Evolutionary conservation across 805 yeast species (phyloP), one percentile per base, ranked within the genome.

Genomic region (Candida glaebosa): DNA sequence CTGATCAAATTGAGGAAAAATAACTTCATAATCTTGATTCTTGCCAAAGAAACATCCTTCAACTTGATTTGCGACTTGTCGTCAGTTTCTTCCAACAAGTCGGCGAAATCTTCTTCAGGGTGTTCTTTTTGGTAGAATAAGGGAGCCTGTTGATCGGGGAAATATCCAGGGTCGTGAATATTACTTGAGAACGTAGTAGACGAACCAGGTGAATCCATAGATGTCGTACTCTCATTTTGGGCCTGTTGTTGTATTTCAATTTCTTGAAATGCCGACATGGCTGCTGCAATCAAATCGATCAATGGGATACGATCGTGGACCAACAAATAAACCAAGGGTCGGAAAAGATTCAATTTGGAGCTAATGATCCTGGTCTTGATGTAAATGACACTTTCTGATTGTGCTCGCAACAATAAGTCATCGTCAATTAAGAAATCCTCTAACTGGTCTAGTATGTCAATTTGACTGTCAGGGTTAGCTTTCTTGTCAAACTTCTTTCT

Each of bases 321-420:
- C 5, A 65, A 42, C 18, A 65, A 47, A 40, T 65, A 67, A 5
- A 59, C 47, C 12, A 67, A 47, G 1, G 73, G 72, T 10, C 72
- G 49, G 46, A 63, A 56, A 19, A 68, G 43, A 6, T 57, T 37
- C 39, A 68, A 42, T 38, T 65, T 64, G 18, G 71, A 64, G 3
- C 54, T 39, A 3, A 67, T 36, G 12, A 68, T 56, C 22, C 73
- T 46, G 2, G 71, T 63, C 40, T 67, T 67, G 36, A 65, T 65
- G 49, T 54, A 67, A 58, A 67, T 65, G 18, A 67, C 56, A 2
- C 62, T 48, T 42, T 67, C 72, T 2, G 66, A 60, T 42, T 66
- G 71, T 3, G 66, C 58, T 26, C 55, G 51, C 31, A 61, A 52
- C 32, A 61, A 49, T 31, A 63, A 40, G 36, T 65, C 67, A 32